Percentiles rank a stretch among this genome's conserved stretches.
phyloP scores from a whole-genome alignment of 2,329 filamentous ascomycete species.

The Ascochyta viciae-villosae region DNA sequence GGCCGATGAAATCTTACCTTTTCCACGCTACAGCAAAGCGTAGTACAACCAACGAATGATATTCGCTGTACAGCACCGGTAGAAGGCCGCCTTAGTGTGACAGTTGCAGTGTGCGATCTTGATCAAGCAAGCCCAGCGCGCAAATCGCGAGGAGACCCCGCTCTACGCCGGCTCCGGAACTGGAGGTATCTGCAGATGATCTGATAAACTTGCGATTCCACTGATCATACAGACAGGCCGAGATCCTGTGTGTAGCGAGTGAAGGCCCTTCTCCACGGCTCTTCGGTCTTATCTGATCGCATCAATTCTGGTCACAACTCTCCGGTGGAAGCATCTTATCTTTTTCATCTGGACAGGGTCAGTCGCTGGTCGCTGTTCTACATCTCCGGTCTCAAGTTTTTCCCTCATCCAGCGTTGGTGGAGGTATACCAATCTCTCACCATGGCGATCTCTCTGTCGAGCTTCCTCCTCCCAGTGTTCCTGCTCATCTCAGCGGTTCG shows the following conservation, averaged over 20 bases:
- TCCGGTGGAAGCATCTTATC: slow-evolving; percentile 28
- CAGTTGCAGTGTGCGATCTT: neutral
- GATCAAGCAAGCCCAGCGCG: neutral
- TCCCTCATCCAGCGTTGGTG: neutral
- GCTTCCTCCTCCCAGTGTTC: slow-evolving; percentile 49
- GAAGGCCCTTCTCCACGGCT: slow-evolving; percentile 1
- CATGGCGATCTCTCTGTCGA: slow-evolving; percentile 56
- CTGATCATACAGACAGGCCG: slow-evolving; percentile 1
- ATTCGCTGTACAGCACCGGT: neutral
- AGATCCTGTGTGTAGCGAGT: slow-evolving; percentile 12
- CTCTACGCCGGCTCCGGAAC: slow-evolving; percentile 11
- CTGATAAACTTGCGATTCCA: slow-evolving; percentile 27
- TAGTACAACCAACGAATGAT: slow-evolving; percentile 8
- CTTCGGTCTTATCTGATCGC: slow-evolving; percentile 34
- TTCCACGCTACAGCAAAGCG: slow-evolving; percentile 15
- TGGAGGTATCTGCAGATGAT: slow-evolving; percentile 23
- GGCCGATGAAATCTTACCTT: slow-evolving; percentile 28
- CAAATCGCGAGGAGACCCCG: slow-evolving; percentile 18
- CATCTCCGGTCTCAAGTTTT: neutral
- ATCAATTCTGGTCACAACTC: slow-evolving; percentile 4
- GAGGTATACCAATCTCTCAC: slow-evolving; percentile 5
- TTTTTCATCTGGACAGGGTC: slow-evolving; percentile 27
- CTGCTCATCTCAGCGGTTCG: slow-evolving; percentile 32
- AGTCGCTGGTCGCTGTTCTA: slow-evolving; percentile 1
- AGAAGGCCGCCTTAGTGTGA: neutral